Evolutionary conservation across 2,329 filamentous ascomycete species (phyloP), one percentile per base, ranked within the genome.

Genomic region (Aphanoascus verrucosus): DNA sequence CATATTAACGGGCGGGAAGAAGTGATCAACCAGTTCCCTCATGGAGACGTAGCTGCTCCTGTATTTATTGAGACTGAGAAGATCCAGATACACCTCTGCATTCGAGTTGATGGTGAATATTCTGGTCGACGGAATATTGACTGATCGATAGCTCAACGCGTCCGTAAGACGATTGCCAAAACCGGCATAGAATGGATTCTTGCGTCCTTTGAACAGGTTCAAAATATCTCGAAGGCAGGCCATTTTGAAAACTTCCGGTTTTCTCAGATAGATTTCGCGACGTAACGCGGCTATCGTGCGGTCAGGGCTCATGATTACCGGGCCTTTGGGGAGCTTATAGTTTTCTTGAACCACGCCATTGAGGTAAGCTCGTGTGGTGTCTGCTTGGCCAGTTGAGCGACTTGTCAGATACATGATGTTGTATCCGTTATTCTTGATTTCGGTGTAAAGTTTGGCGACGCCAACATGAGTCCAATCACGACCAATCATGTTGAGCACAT

Each of bases 41-140:
- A 98, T 98, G 63, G 88, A 90, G 57, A 95, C 88, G 66, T 98
- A 98, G 58, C 87, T 95, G 63, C 94, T 91, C 72, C 93, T 95
- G 67, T 97, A 86, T 67, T 89, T 94, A 71, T 94, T 96, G 52
- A 97, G 77, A 58, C 83, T 91, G 42, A 97, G 74, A 43, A 98
- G 75, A 66, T 97, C 91, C 19, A 98, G 75, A 28, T 86, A 91
- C 31, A 98, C 90, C 69, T 98, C 93, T 1, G 91, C 90, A 65
- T 97, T 94, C 52, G 88, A 93, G 69, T 98, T 98, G 76, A 98
- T 98, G 14, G 93, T 96, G 69, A 98, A 98, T 61, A 98, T 98
- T 51, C 93, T 81, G 20, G 85, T 94, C 50, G 86, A 85, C 0
- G 93, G 93, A 40, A 98, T 95, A 66, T 95, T 94, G 52, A 98